Evolutionary conservation across 2,329 filamentous ascomycete species (phyloP), one percentile per base, ranked within the genome.

Genomic region (Stagonosporopsis chrysanthemi): DNA sequence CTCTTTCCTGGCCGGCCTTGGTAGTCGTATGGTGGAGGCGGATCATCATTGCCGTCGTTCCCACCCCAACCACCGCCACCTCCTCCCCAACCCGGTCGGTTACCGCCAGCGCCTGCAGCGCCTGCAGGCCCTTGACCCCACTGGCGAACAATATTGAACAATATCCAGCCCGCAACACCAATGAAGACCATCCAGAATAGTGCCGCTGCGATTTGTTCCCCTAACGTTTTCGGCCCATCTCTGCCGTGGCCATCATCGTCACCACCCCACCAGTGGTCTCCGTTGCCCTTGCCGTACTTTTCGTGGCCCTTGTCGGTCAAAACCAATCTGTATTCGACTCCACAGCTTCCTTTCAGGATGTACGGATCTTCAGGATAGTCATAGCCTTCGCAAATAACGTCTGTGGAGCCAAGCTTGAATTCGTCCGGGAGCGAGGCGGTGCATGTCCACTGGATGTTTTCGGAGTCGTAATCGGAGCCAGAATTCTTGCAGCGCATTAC

Each of bases 351-450:
- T 70, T 90, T 92, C 51, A 98, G 79, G n/a, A 98, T 85, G 75
- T 92, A 96, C 0, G 87, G 86, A 74, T 98, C 95, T 43, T 94
- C 86, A 0, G 88, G 78, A 14, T 80, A 82, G 56, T 85, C 81
- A 78, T 97, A 98, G 11, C 95, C 94, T 73, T 99, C 94, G 76
- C 95, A 99, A 11, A 92, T 82, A 52, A 98, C 94, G 61, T 98
- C 93, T 11, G 94, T 97, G 60, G 85, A 84, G 55, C 91, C 93
- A 26, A 98, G 86, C 76, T 88, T 89, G 77, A 88, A 87, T 63
- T 88, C 86, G 11, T 80, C 74, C 0, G 86, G 86, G 1, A 88
- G 75, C 2, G 81, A 80, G 5, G 86, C 85, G n/a, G 86, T 86
- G 78, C 94, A 99, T 26, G 90, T 91, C 94, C 94, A 99, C 78